Percentiles rank a stretch among this genome's conserved stretches.
Conservation (phyloP, 345 rosid species). For the Syzygium jambos region DNA sequence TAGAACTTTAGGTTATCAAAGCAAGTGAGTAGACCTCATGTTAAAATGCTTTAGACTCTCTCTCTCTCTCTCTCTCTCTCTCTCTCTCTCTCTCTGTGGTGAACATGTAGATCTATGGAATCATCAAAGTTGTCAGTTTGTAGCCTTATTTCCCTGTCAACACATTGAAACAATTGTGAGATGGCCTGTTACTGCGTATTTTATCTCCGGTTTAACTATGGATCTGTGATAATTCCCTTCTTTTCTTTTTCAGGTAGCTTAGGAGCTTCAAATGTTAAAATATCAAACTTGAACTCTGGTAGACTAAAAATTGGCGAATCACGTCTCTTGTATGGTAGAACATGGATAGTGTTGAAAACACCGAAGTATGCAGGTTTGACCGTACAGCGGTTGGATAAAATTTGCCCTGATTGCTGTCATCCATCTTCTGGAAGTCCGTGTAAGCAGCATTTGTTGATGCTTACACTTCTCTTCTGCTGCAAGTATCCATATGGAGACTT, state of each 20-base stretch:
- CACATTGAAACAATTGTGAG: not conserved
- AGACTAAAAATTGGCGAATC: conserved; percentile 12
- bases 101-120: not conserved
- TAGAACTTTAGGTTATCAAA: not conserved
- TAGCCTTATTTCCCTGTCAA: not conserved
- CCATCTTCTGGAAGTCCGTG: conserved; percentile 19
- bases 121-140: not conserved
- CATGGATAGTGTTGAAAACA: conserved; percentile 13
- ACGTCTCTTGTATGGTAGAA: not conserved
- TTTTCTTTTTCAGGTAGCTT: conserved; percentile 25
- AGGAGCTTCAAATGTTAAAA: conserved; percentile 23
- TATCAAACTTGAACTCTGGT: conserved; percentile 4
- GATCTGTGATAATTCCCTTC: not conserved
- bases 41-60: not conserved
- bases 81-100: not conserved
- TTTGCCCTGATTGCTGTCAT: conserved; percentile 8
- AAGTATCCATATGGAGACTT: not conserved
- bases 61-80: not conserved
- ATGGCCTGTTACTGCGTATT: not conserved
- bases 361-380: conserved; percentile 22
- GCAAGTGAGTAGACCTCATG: not conserved
- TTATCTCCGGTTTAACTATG: not conserved
- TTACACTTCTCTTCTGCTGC: not conserved
- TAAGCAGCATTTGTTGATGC: conserved; percentile 8
- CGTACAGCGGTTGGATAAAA: conserved; percentile 6